Conservation (phyloP, 495 filamentous ascomycete genomes). For the Penicillium robsamsonii region DNA sequence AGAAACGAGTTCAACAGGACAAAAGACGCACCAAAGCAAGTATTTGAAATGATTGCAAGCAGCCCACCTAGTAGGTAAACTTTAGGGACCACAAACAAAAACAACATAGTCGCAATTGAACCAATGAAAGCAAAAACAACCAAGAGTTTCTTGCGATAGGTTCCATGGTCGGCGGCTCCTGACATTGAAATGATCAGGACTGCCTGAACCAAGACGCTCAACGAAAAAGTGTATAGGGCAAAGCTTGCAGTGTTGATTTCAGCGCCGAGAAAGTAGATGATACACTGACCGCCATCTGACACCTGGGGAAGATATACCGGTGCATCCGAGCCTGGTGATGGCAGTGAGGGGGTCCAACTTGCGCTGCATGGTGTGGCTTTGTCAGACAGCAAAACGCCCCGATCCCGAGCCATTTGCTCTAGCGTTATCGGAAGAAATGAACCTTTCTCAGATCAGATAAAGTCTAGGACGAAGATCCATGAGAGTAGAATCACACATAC, state of each 20-base stretch:
- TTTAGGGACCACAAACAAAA: constrained; percentile 70
- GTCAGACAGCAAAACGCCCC: constrained; percentile 78
- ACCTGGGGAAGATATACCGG: constrained; percentile 27
- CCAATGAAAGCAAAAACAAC: constrained; percentile 80
- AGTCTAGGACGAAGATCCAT: constrained; percentile 3
- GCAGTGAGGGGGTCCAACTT: constrained; percentile 38
- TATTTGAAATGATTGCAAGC: constrained; percentile 86
- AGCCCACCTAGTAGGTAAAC: constrained; percentile 78
- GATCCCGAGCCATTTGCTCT: constrained; percentile 88
- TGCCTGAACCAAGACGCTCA: constrained; percentile 86
- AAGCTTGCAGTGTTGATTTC: constrained; percentile 96
- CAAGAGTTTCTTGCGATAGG: constrained; percentile 83
- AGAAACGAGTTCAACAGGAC: constrained; percentile 83
- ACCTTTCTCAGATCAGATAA: constrained; percentile 43
- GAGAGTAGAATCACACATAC: constrained; percentile 42
- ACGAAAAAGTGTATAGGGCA: constrained; percentile 95
- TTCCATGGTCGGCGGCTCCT: constrained; percentile 92
- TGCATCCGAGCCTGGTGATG: constrained; percentile 13
- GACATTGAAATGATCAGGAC: constrained; percentile 92
- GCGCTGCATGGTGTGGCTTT: constrained; percentile 66
- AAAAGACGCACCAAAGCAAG: constrained; percentile 83
- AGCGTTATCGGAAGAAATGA: constrained; percentile 97
- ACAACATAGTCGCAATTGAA: constrained; percentile 80
- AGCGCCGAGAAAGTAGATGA: constrained; percentile 75
- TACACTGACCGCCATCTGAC: constrained; percentile 63